Evolutionary conservation across 305 asterid genomes (phyloP), one percentile per base, ranked within the genome.

Genomic region (Ruellia speciosa): DNA sequence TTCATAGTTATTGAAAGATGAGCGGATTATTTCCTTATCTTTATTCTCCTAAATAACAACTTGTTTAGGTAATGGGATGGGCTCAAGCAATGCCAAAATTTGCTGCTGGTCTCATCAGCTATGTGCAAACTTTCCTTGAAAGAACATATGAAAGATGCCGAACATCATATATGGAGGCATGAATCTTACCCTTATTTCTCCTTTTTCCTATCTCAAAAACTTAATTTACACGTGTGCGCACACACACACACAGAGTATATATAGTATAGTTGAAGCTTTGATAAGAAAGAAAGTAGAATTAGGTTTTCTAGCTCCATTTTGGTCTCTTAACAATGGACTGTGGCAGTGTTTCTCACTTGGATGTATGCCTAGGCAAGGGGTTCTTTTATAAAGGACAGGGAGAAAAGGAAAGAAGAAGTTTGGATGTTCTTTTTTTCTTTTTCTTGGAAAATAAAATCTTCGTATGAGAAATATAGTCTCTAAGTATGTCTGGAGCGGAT

Each of bases 71-170:
- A 61, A 88, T 88, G 75, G 92, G 96, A 45, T 93, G 99, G 99
- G 97, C 96, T 58, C 99, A 93, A 81, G 94, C 99, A 74, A 83
- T 89, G 99, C 99, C 99, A 57, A 93, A 89, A 78, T 93, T 89
- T 79, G 74, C 97, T 59, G 80, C 70, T 62, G 97, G 87, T 69
- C 89, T 93, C 66, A 81, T 86, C 78, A 84, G 78, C 76, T 93
- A 86, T 66, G 88, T 89, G 66, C 94, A 83, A 76, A 86, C 97
- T 59, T 89, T 93, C 73, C 97, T 93, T 49, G 99, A 93, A 75
- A 80, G 99, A 70, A 73, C 99, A 64, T 93, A 89, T 63, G 99
- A 93, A 80, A 93, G 99, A 81, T 93, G 99, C 59, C 90, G 99
- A 56, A 82, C 99, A 66, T 82, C 97, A 56, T 93, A 93, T 69